Evolutionary conservation across 2,329 filamentous ascomycete species (phyloP), one percentile per base, ranked within the genome.

Genomic region (Pestalotiopsis sp.): DNA sequence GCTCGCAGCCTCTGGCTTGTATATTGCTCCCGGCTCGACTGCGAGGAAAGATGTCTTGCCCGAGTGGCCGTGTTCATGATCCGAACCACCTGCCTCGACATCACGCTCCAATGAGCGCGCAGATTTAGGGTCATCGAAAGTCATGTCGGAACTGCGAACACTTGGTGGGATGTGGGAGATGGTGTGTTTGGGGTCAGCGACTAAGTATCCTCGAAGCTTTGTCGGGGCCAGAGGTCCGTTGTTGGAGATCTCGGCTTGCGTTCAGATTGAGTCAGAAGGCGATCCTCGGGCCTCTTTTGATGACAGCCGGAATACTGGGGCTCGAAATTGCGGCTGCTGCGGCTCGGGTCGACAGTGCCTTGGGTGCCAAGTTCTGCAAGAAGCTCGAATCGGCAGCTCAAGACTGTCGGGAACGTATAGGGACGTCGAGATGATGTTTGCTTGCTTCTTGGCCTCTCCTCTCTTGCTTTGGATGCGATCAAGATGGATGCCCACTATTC

Each of bases 21-120:
- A 77, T 23, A 78, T 76, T 45, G 80, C 76, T 31, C 78, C 78
- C 13, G 80, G 77, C 60, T 78, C 73, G 23, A 76, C 74, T 25
- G 69, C 65, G 52, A 79, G 69, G 36, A 78, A 68, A 56, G 74
- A 74, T 23, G 69, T 71, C 4, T 77, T 56, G 14, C 73, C 73
- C 23, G 72, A 70, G 40, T 73, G 69, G 65, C 38, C 65, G 20
- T 49, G 60, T 49, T 65, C 69, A 25, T 66, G 65, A 23, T 61
- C 61, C 3, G 52, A 20, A 5, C 25, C 38, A 4, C 61, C 56
- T 45, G 68, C 62, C 64, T 72, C 68, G 61, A 66, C 63, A 9
- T 71, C 70, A 27, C 20, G 25, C 25, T 25, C 40, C 20, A 49
- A 17, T 3, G 63, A 31, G 14, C 31, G 36, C 63, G 23, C 27